Percentiles rank a stretch among this genome's conserved stretches.
Evolutionary conservation across 2,329 filamentous ascomycete species (phyloP).

Genomic region (Sporothrix curviconia): DNA sequence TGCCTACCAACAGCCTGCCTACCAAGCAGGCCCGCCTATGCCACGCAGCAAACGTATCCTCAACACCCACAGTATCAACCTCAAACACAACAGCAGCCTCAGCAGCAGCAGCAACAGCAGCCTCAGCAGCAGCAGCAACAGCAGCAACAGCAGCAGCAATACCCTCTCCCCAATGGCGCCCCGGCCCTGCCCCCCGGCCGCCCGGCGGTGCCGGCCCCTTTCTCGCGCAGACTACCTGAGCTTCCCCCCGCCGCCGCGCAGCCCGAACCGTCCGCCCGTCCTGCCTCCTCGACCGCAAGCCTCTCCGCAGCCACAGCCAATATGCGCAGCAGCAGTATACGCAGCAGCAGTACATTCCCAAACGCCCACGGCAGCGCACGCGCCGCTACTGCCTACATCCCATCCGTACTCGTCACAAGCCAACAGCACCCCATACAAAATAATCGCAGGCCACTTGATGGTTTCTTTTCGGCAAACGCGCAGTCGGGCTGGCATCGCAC

Average conservation of each 20-base stretch:
- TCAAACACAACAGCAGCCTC: neutral
- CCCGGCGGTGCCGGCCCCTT: neutral
- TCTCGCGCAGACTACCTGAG: neutral
- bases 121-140: neutral
- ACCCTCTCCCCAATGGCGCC: neutral
- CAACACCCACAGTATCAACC: neutral
- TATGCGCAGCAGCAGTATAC: neutral
- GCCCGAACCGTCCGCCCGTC: constrained; percentile 10
- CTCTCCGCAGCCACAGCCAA: neutral
- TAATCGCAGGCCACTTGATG: no score
- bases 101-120: neutral
- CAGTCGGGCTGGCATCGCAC: no score
- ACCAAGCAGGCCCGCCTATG: no score
- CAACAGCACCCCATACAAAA: no score
- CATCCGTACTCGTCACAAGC: no score
- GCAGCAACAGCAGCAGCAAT: neutral
- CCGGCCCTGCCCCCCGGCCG: constrained; percentile 12
- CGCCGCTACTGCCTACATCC: no score
- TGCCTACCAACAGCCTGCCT: neutral
- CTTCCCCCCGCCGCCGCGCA: constrained; percentile 16
- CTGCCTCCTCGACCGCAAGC: constrained; percentile 7
- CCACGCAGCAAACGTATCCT: neutral
- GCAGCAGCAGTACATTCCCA: neutral
- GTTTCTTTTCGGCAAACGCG: no score
- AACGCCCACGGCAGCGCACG: neutral